Evolutionary conservation across 2,329 filamentous ascomycete species (phyloP).

Genomic region (Cytospora mali): DNA sequence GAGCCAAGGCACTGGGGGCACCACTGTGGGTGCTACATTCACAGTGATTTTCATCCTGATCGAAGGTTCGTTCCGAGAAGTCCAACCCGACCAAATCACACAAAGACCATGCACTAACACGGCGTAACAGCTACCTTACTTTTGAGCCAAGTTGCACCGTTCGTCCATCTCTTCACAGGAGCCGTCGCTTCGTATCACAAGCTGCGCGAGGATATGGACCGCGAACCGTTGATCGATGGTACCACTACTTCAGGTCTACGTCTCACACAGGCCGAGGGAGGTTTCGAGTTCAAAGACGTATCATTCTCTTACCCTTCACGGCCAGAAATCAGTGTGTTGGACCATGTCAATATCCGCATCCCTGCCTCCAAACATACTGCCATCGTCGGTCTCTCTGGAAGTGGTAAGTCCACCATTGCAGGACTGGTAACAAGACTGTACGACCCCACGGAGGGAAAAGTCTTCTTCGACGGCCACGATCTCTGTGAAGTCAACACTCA

Average conservation of each 20-base stretch:
- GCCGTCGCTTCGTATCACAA: conserved; percentile 58
- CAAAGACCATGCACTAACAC: conserved; percentile 30
- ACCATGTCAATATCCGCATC: conserved; percentile 42
- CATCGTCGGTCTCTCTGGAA: conserved; percentile 61
- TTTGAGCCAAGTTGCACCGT: conserved; percentile 61
- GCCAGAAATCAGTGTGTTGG: conserved; percentile 46
- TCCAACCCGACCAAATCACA: neutral
- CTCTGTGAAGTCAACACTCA: conserved; percentile 43
- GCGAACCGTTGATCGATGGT: conserved; percentile 47
- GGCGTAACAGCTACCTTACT: conserved; percentile 51
- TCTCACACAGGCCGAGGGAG: conserved; percentile 15
- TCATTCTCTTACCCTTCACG: conserved; percentile 49
- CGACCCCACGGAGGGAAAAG: conserved; percentile 44
- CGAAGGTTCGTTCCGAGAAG: conserved; percentile 42
- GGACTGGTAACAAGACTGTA: conserved; percentile 50
- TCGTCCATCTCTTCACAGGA: conserved; percentile 60
- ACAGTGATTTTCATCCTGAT: conserved; percentile 59
- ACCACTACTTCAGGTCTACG: conserved; percentile 31
- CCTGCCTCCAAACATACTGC: conserved; percentile 54
- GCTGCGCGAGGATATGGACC: conserved; percentile 57
- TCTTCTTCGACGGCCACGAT: conserved; percentile 43
- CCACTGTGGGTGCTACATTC: conserved; percentile 51
- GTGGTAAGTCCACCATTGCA: conserved; percentile 58
- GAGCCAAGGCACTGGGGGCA: conserved; percentile 38
- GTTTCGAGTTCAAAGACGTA: conserved; percentile 32